Evolutionary conservation across 768 basidiomycete genomes (phyloP).

Genomic region (Suillus luteus): DNA sequence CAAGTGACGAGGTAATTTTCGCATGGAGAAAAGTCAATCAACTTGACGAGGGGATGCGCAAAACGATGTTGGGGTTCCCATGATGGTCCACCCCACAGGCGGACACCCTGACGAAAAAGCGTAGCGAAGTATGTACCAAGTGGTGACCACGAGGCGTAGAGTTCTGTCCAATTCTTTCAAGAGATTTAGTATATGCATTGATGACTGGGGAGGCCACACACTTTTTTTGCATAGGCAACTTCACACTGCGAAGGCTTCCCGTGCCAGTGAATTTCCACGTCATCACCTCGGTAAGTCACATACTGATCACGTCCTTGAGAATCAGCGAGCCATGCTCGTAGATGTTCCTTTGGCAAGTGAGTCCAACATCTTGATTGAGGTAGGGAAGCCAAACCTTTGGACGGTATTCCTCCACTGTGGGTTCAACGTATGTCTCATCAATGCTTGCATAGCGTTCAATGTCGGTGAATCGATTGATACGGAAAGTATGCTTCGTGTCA

Average conservation of each 20-base stretch:
- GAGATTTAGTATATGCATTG: slow-evolving; percentile 15
- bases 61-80: slow-evolving; percentile 90
- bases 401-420: slow-evolving; percentile 68
- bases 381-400: slow-evolving; percentile 54
- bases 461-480: slow-evolving; percentile 85
- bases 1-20: slow-evolving; percentile 97
- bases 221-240: slow-evolving; percentile 71
- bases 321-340: slow-evolving; percentile 94
- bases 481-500: slow-evolving; percentile 84
- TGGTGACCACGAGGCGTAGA: slow-evolving; percentile 97
- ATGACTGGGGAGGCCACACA: slow-evolving; percentile 38
- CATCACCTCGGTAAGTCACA: slow-evolving; percentile 90
- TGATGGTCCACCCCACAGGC: slow-evolving; percentile 91
- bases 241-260: slow-evolving; percentile 88
- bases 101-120: slow-evolving; percentile 92
- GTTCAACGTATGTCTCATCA: slow-evolving; percentile 79
- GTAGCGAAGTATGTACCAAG: slow-evolving; percentile 94
- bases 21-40: slow-evolving; percentile 96
- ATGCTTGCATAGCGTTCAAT: slow-evolving; percentile 80
- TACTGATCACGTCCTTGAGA: slow-evolving; percentile 93
- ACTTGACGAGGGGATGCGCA: slow-evolving; percentile 92
- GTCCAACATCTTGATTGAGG: slow-evolving; percentile 3
- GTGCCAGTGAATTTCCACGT: slow-evolving; percentile 91
- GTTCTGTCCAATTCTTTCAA: slow-evolving; percentile 88
- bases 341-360: slow-evolving; percentile 70